Evolutionary conservation across 257 asterid genomes (phyloP), one percentile per base, ranked within the genome.

Genomic region (Pogostemon cablin): DNA sequence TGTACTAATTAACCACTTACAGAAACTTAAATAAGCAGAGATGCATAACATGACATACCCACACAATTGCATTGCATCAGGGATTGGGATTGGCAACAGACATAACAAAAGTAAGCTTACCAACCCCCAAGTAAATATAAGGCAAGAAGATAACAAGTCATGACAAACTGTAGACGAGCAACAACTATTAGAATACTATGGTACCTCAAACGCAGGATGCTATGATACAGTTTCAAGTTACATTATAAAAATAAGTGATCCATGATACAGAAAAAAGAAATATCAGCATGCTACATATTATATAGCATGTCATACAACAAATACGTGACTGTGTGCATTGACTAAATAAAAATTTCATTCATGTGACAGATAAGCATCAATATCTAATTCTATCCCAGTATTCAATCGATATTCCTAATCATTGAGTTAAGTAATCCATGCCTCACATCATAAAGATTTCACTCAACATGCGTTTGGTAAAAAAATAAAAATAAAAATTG

Each of bases 1-100:
- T 59, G 69, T 15, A 61, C 48, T 40, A 38, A 66, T 53, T 11
- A 79, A 65, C 25, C 65, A 69, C 9, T 43, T 17, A 43, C 5
- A 42, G 9, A 40, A 55, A 3, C 62, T 43, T 37, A 47, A 34
- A 47, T 7, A 72, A 47, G 38, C 46, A 58, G 9, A 11, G 64
- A 41, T 7, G 42, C 52, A 2, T 8, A 62, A 41, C 52, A 46
- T 65, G 25, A 32, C 34, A 46, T 46, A 32, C 7, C 9, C 20
- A 34, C 12, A 20, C 6, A 7, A 5, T 3, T 38, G 3, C 8
- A 47, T 7, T 46, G 43, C 46, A 48, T n/a, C 10, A 12, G 52
- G 12, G 9, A 7, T 65, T 65, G n/a, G 11, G 58, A 25, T 48
- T n/a, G 56, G 70, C 7, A 47, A 35, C 15, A 35, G 61, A 48